Percentiles rank a stretch among this genome's conserved stretches.
Conservation (phyloP, 495 filamentous ascomycete species). For the Niebla homalea region DNA sequence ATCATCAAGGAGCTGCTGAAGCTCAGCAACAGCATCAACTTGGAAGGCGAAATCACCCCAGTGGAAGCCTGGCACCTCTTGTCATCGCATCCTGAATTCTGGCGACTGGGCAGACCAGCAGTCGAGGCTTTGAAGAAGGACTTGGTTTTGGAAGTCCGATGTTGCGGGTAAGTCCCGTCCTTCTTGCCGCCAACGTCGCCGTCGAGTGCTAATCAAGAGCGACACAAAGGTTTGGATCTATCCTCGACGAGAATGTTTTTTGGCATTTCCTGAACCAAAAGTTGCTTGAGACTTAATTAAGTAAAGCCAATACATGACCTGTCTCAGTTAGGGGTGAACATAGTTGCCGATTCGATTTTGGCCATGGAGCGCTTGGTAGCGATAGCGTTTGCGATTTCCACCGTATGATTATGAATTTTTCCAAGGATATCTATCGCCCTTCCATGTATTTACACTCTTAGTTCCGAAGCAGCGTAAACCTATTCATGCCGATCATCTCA, state of each 20-base stretch:
- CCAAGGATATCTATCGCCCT: too few relatives aligned
- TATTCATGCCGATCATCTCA: too few relatives aligned
- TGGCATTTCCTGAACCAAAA: constrained; percentile 3
- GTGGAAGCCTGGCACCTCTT: constrained; percentile 20
- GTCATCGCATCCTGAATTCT: constrained; percentile 14
- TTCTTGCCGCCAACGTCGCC: background rate
- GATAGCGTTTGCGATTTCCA: too few relatives aligned
- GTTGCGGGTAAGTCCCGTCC: constrained; percentile 16
- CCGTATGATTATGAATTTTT: background rate
- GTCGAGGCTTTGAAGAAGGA: constrained; percentile 14
- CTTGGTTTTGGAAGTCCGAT: constrained; percentile 12
- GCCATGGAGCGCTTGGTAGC: too few relatives aligned
- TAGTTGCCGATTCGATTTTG: too few relatives aligned
- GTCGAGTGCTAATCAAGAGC: background rate
- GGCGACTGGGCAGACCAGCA: constrained; percentile 4
- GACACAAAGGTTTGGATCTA: constrained; percentile 15
- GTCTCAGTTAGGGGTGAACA: too few relatives aligned
- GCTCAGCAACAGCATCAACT: constrained; percentile 36
- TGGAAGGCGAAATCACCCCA: constrained; percentile 55
- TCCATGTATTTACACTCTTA: too few relatives aligned
- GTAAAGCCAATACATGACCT: too few relatives aligned
- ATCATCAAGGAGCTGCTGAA: constrained; percentile 18
- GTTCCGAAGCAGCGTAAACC: too few relatives aligned
- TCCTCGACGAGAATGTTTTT: constrained; percentile 15
- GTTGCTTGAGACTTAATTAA: too few relatives aligned